phyloP scores from a whole-genome alignment of 2,329 filamentous ascomycete species.

The Fusarium citri region DNA sequence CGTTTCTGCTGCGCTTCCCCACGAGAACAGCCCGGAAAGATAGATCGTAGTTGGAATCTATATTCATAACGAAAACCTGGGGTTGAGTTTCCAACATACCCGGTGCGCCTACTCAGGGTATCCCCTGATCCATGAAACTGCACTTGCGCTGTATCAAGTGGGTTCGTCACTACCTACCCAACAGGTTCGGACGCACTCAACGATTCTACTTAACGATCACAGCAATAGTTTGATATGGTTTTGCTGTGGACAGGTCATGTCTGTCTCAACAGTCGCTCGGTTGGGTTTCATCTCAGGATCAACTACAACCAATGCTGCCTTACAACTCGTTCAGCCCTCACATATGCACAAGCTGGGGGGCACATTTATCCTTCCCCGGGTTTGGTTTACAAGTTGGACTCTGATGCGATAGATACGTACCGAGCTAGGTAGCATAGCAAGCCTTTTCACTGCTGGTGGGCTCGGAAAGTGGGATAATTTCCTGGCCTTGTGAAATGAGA shows the following conservation, averaged over 20 bases:
- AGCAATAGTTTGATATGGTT: neutral
- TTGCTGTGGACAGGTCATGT: neutral
- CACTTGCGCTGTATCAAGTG: constrained; percentile 5
- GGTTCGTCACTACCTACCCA: constrained; percentile 15
- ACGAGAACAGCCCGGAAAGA: constrained; percentile 36
- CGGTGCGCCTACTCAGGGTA: constrained; percentile 1
- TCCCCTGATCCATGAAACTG: neutral
- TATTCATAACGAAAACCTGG: constrained; percentile 19
- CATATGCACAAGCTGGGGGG: neutral
- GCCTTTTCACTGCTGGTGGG: neutral
- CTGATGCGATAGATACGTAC: constrained; percentile 32
- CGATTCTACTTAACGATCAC: neutral
- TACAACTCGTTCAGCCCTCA: neutral
- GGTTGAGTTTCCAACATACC: neutral
- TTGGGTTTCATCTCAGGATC: neutral
- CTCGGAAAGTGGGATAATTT: neutral
- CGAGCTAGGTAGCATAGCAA: constrained; percentile 21
- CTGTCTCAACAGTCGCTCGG: neutral
- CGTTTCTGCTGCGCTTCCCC: constrained; percentile 25
- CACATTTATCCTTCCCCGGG: too few relatives aligned
- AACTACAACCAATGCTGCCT: neutral
- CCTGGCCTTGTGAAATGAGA: constrained; percentile 27
- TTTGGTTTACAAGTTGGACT: neutral
- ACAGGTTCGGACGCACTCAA: constrained; percentile 2
- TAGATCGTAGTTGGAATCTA: constrained; percentile 17